A percentile compares a stretch with the other conserved stretches of the same genome.
Conservation (phyloP, 495 filamentous ascomycete species). For the Delitschia confertaspora region DNA sequence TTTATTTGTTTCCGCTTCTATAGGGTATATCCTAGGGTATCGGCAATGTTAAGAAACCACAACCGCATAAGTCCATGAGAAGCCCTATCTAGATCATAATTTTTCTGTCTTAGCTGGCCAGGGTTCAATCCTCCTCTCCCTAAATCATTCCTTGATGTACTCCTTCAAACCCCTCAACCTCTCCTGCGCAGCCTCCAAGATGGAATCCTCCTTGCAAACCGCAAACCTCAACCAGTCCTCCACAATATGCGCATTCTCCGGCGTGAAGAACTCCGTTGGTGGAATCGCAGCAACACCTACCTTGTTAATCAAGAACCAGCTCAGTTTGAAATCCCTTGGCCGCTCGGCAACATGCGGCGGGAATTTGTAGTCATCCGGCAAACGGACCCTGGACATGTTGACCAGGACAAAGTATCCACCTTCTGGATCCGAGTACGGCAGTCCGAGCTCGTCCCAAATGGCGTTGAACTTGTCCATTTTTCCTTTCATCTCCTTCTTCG, state of each 20-base stretch:
- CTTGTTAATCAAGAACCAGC: conserved; percentile 95
- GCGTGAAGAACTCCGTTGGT: conserved; percentile 92
- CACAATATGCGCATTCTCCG: conserved; percentile 68
- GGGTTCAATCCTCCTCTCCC: too few species aligned
- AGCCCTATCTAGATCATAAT: too few species aligned
- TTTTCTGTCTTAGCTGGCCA: too few species aligned
- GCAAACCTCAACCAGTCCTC: conserved; percentile 93
- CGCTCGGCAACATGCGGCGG: conserved; percentile 76
- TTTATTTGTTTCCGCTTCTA: too few species aligned
- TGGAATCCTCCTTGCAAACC: conserved; percentile 89
- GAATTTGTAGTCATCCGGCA: conserved; percentile 77
- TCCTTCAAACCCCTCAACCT: conserved; percentile 76
- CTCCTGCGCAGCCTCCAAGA: conserved; percentile 85
- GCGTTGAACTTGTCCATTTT: conserved; percentile 83
- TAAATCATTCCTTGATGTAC: conserved; percentile 48
- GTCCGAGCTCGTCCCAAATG: conserved; percentile 77
- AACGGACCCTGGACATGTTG: conserved; percentile 74
- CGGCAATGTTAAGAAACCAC: too few species aligned
- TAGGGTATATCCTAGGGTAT: too few species aligned
- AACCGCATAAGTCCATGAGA: too few species aligned
- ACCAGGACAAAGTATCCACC: conserved; percentile 95
- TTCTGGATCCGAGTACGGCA: conserved; percentile 89
- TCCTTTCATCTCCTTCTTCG: conserved; percentile 73
- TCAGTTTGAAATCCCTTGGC: conserved; percentile 84
- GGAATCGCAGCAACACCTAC: conserved; percentile 93